Evolutionary conservation across 2,329 filamentous ascomycete species (phyloP).

Genomic region (Knoxdaviesia proteae): DNA sequence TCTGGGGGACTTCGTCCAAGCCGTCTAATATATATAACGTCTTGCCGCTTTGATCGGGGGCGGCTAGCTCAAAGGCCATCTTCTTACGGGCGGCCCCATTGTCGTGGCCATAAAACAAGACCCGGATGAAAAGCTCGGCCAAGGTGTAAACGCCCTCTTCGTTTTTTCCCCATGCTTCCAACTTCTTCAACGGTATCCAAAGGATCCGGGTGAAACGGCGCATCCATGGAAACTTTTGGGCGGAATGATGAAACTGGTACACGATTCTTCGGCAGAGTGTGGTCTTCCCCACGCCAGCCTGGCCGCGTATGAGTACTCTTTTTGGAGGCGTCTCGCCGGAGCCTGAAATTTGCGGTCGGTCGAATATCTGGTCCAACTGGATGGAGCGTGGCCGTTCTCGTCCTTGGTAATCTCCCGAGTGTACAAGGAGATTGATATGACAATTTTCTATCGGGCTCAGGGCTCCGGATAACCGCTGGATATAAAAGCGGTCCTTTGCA

Average conservation of each 20-base stretch:
- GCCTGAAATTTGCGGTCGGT: background rate
- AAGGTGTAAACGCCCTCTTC: background rate
- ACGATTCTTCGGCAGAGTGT: constrained; percentile 17
- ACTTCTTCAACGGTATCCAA: constrained; percentile 7
- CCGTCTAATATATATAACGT: constrained; percentile 15
- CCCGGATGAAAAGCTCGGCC: background rate
- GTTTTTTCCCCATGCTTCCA: background rate
- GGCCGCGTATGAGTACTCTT: constrained; percentile 12
- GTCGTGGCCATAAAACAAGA: background rate
- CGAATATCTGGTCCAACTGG: no score
- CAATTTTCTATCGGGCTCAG: constrained; percentile 13
- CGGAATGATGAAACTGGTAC: constrained; percentile 9
- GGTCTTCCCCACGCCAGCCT: constrained; percentile 14
- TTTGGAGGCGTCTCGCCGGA: constrained; percentile 6
- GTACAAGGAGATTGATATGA: constrained; percentile 16
- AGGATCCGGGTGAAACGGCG: constrained; percentile 11
- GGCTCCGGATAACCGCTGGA: constrained; percentile 15
- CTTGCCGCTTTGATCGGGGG: background rate
- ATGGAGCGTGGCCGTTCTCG: constrained; percentile 7
- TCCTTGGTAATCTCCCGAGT: constrained; percentile 5
- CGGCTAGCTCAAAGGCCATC: background rate
- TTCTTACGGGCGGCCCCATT: no score
- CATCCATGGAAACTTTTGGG: constrained; percentile 5
- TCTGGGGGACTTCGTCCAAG: no score
- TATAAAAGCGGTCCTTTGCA: constrained; percentile 9